Base-by-base conservation (phyloP, 2,329 filamentous ascomycete genomes). In the Fusarium sp. region DNA sequence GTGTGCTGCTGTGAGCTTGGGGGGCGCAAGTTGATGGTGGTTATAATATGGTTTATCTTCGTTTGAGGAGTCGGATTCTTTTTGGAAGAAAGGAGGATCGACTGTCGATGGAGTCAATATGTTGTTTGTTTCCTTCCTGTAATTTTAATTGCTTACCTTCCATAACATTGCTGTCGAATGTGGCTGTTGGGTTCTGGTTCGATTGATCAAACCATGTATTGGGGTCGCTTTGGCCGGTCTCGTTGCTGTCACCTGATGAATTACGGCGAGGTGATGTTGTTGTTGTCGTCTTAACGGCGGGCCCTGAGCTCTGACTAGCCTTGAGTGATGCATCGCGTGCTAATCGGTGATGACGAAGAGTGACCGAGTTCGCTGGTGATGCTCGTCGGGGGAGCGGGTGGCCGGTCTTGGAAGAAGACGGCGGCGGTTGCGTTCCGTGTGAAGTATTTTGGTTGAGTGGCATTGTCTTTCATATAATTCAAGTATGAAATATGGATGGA, bases 21-120 rank as follows among this genome's bases (percentile, higher is more conserved):
- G 70, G 0, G 72, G 77, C 4, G 42, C 72, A 20, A 65, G 73
- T 32, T 65, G 58, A 49, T 67, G 67, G 32, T 76, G 64, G 69
- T 70, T 64, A 69, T 68, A 75, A 4, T 61, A 76, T 2, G 70
- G 67, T 30, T 75, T 74, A 2, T 83, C 85, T 65, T 86, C 86
- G 27, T 83, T 85, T 3, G 86, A 87, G 0, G 83, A 86, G 24
- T 86, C 85, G 0, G 82, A 83, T 56, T 84, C 83, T 64, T 83
- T 85, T 65, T 87, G 86, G 49, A 82, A 88, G 56, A 88, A 88
- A 0, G 86, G 86, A 5, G 86, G 84, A 45, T 88, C 86, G 18
- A 86, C 81, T 84, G 13, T 46, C 4, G 47, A 24, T 32, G 4
- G 12, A 12, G 20, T 74, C 20, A 72, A 66, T 40, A 18, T 32